These are phyloP conservation scores for Claviceps capensis DNA, from an alignment of 2,329 filamentous ascomycete genomes.

Conservation along the genomic window DNA sequence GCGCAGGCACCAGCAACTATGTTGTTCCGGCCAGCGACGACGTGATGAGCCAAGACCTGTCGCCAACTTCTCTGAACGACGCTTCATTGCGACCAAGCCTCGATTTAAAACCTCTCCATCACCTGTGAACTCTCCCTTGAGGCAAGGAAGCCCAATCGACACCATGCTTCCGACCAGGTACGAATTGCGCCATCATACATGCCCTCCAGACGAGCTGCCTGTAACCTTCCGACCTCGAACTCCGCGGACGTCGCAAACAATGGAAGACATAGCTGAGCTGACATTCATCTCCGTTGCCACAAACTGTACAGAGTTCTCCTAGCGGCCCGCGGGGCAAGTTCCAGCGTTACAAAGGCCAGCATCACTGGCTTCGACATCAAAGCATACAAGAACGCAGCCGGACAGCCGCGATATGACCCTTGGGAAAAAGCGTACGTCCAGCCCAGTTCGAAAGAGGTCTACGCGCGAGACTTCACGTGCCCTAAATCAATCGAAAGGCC, in stretches of 20 bases:
- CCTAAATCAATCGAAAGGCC: too few species aligned
- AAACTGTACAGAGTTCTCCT: constrained; percentile 28
- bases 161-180: constrained; percentile 29
- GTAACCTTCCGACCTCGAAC: not conserved
- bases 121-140: not conserved
- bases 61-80: not conserved
- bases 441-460: not conserved
- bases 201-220: constrained; percentile 1
- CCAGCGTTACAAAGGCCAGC: constrained; percentile 71
- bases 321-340: constrained; percentile 39
- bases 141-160: constrained; percentile 4
- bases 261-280: constrained; percentile 1
- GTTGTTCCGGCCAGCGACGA: constrained; percentile 12
- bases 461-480: not conserved
- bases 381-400: constrained; percentile 61
- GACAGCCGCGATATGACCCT: constrained; percentile 48
- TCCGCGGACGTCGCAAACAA: not conserved
- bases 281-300: not conserved
- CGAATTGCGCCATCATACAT: constrained; percentile 3
- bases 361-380: constrained; percentile 86
- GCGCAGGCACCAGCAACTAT: constrained; percentile 4
- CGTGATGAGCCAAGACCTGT: not conserved
- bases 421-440: constrained; percentile 49
- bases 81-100: constrained; percentile 1
- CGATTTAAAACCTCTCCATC: not conserved